Conservation (phyloP, 2,329 filamentous ascomycete species). For the Periconia sp. region DNA sequence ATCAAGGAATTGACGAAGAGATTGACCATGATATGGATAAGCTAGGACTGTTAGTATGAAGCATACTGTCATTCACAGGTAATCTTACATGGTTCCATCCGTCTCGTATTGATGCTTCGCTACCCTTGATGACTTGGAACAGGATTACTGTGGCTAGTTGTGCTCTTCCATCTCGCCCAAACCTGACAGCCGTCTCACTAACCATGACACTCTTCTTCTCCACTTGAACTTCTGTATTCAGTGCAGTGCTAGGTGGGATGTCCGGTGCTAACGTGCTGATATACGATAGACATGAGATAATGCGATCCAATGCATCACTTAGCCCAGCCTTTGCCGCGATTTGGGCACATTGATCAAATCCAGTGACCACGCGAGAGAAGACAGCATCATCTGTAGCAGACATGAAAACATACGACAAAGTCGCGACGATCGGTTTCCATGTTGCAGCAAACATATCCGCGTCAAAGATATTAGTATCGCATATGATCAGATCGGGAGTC, state of each 20-base stretch:
- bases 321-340: slow-evolving; percentile 85
- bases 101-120: slow-evolving; percentile 72
- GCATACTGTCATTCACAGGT: background rate
- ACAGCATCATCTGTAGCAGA: slow-evolving; percentile 96
- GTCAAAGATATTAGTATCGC: slow-evolving; percentile 92
- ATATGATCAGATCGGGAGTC: slow-evolving; percentile 72
- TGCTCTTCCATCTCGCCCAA: slow-evolving; percentile 89
- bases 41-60: slow-evolving; percentile 56
- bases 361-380: slow-evolving; percentile 88
- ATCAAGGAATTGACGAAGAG: slow-evolving; percentile 94
- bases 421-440: slow-evolving; percentile 93
- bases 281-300: slow-evolving; percentile 83
- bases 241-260: slow-evolving; percentile 73
- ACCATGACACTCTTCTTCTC: slow-evolving; percentile 96
- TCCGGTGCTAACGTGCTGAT: slow-evolving; percentile 87
- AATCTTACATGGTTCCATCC: slow-evolving; percentile 76
- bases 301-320: slow-evolving; percentile 86
- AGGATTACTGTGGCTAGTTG: slow-evolving; percentile 94
- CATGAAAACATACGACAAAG: slow-evolving; percentile 97
- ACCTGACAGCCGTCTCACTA: slow-evolving; percentile 93
- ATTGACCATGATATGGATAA: slow-evolving; percentile 91
- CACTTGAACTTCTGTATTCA: slow-evolving; percentile 95
- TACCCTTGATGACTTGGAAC: slow-evolving; percentile 86
- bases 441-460: slow-evolving; percentile 96
- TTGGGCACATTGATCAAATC: slow-evolving; percentile 93